Conservation (phyloP, 1,284 basidiomycete species). For the Peniophora sp. region DNA sequence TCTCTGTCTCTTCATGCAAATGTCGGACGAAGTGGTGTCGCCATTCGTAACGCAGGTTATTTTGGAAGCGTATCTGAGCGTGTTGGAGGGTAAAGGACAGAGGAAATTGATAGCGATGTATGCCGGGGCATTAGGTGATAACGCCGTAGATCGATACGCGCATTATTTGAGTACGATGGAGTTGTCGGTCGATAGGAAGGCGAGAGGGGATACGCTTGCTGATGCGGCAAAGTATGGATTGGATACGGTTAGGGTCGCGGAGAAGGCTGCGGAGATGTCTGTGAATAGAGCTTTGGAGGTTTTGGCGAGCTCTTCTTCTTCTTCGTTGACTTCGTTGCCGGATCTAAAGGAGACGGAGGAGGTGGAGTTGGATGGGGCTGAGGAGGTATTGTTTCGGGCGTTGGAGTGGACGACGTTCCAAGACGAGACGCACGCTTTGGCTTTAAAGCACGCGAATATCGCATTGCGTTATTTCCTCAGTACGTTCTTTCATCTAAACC, state of each 20-base stretch:
- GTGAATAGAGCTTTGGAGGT: conserved; percentile 70
- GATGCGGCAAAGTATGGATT: conserved; percentile 81
- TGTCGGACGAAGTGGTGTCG: conserved; percentile 73
- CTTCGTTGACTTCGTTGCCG: conserved; percentile 53
- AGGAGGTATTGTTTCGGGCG: conserved; percentile 72
- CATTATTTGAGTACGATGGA: conserved; percentile 83
- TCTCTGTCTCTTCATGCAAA: conserved; percentile 83
- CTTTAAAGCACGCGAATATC: conserved; percentile 78
- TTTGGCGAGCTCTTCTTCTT: conserved; percentile 39
- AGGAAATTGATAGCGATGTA: conserved; percentile 89
- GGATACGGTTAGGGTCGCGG: conserved; percentile 76
- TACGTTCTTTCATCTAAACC: conserved; percentile 24
- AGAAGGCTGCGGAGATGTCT: conserved; percentile 75
- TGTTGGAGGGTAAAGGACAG: conserved; percentile 53
- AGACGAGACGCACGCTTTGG: conserved; percentile 66
- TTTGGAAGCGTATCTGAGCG: conserved; percentile 82
- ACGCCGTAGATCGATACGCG: conserved; percentile 89
- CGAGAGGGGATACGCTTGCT: conserved; percentile 68
- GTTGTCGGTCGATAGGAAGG: conserved; percentile 56
- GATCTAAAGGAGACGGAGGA: conserved; percentile 29
- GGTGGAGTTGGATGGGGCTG: conserved; percentile 45
- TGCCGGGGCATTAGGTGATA: conserved; percentile 85
- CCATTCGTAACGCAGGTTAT: conserved; percentile 75
- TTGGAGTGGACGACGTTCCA: conserved; percentile 92
- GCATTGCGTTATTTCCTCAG: conserved; percentile 85